Evolutionary conservation across 2,329 filamentous ascomycete species (phyloP).

Genomic region (Ophiostoma sp.): DNA sequence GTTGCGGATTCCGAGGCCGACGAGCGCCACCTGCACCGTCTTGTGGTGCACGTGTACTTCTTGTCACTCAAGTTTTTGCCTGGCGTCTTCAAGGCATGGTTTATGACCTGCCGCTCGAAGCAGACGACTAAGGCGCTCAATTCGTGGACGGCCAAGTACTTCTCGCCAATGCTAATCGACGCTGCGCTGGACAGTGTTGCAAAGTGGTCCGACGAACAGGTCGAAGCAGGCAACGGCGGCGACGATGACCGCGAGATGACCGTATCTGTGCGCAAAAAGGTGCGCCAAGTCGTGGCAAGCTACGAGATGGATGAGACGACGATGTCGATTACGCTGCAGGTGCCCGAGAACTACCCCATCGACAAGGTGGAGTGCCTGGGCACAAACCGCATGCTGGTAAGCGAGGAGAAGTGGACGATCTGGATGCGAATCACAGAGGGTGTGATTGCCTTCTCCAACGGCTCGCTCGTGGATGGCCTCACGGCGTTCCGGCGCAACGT

Average conservation of each 20-base stretch:
- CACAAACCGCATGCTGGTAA: slow-evolving; percentile 77
- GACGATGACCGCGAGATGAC: slow-evolving; percentile 47
- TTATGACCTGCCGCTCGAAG: slow-evolving; percentile 70
- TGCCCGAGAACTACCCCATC: slow-evolving; percentile 79
- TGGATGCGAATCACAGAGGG: slow-evolving; percentile 87
- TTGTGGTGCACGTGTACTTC: slow-evolving; percentile 83
- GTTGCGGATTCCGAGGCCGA: slow-evolving; percentile 53
- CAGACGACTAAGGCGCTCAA: slow-evolving; percentile 77
- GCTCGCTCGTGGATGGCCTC: slow-evolving; percentile 80
- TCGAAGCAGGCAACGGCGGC: slow-evolving; percentile 33
- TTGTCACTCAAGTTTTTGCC: slow-evolving; percentile 70
- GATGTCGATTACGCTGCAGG: slow-evolving; percentile 72
- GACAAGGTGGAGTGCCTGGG: slow-evolving; percentile 70
- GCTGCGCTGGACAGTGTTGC: slow-evolving; percentile 62
- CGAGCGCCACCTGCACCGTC: slow-evolving; percentile 70
- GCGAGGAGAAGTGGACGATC: slow-evolving; percentile 84
- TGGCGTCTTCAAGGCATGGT: slow-evolving; percentile 77
- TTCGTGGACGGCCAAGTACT: slow-evolving; percentile 77
- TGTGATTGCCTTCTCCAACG: slow-evolving; percentile 88
- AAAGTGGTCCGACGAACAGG: slow-evolving; percentile 57
- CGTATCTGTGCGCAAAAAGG: slow-evolving; percentile 66
- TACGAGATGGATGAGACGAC: slow-evolving; percentile 85
- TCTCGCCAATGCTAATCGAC: slow-evolving; percentile 64
- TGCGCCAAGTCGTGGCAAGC: slow-evolving; percentile 71
- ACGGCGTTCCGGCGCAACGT: slow-evolving; percentile 83